phyloP scores from a whole-genome alignment of 768 basidiomycete species.

The Naganishia randhawae region DNA sequence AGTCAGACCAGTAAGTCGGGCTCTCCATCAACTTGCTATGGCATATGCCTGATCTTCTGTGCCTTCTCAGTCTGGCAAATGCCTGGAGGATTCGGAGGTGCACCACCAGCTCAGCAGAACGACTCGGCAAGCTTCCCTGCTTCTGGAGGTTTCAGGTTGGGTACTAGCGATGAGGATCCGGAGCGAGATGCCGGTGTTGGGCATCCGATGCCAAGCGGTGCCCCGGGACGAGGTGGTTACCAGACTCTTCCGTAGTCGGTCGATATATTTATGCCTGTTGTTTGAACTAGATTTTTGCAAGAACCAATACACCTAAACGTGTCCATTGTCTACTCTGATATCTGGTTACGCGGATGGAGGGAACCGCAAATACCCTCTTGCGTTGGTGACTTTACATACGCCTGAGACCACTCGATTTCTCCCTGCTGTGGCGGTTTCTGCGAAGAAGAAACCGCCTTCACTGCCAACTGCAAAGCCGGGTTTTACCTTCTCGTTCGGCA shows the following conservation, averaged over 20 bases:
- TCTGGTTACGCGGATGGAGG: not conserved
- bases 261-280: not conserved
- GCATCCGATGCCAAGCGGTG: slow-evolving; percentile 1
- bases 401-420: not conserved
- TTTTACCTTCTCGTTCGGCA: not conserved
- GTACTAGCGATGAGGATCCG: slow-evolving; percentile 3
- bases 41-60: not conserved
- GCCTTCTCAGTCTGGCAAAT: slow-evolving; percentile 13
- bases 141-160: slow-evolving; percentile 15
- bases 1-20: not conserved
- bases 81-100: slow-evolving; percentile 14
- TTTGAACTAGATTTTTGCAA: not conserved
- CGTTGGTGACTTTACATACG: slow-evolving; percentile 12
- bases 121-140: not conserved
- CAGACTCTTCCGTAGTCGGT: slow-evolving; percentile 6
- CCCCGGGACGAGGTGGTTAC: slow-evolving; percentile 15
- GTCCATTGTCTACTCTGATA: not conserved
- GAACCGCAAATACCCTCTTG: slow-evolving; percentile 11
- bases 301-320: not conserved
- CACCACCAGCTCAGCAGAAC: not conserved
- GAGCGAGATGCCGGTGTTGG: slow-evolving; percentile 18
- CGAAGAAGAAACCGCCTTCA: slow-evolving; percentile 28
- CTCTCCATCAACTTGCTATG: not conserved
- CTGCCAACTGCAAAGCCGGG: slow-evolving; percentile 23
- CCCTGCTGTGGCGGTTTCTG: not conserved